These are phyloP conservation scores for Globisporangium acanthophoron DNA, from an alignment of 352 stramenopile genomes.

Conservation along the genomic window DNA sequence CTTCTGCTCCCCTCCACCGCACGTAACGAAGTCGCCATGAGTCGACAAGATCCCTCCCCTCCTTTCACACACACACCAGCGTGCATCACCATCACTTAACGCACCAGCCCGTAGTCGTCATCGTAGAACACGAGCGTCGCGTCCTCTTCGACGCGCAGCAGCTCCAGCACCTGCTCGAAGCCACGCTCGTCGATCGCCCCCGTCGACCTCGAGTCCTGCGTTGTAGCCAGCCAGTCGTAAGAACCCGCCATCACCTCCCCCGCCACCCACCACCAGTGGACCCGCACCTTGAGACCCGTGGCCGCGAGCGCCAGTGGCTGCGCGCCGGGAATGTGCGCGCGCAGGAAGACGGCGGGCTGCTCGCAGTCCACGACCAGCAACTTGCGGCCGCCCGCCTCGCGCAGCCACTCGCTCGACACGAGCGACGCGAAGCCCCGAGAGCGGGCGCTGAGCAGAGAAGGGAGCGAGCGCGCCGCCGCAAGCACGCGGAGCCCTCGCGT, in stretches of 20 bases:
- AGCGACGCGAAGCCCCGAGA: constrained; percentile 25
- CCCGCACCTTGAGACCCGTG: constrained; percentile 42
- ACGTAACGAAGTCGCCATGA: not conserved
- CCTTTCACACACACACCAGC: no score
- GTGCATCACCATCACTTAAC: not conserved
- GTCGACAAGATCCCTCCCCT: no score
- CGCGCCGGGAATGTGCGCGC: constrained; percentile 27
- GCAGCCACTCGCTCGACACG: constrained; percentile 37
- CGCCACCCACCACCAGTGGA: not conserved
- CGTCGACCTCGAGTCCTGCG: constrained; percentile 28
- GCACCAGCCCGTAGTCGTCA: constrained; percentile 59
- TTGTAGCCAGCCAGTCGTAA: no score
- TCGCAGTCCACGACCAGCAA: constrained; percentile 58
- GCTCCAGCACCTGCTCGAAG: constrained; percentile 39
- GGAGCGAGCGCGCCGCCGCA: no score
- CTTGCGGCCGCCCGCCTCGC: constrained; percentile 13
- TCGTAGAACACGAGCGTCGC: constrained; percentile 78
- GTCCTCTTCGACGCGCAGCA: constrained; percentile 36
- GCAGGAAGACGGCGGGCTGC: constrained; percentile 40
- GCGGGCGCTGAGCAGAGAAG: not conserved
- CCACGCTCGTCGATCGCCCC: constrained; percentile 34
- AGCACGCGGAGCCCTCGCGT: no score
- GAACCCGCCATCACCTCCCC: constrained; percentile 11
- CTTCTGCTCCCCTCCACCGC: constrained; percentile 21
- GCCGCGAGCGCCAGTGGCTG: constrained; percentile 24